Evolutionary conservation across 2,329 filamentous ascomycete species (phyloP).

Genomic region (Apiospora phragmitis): DNA sequence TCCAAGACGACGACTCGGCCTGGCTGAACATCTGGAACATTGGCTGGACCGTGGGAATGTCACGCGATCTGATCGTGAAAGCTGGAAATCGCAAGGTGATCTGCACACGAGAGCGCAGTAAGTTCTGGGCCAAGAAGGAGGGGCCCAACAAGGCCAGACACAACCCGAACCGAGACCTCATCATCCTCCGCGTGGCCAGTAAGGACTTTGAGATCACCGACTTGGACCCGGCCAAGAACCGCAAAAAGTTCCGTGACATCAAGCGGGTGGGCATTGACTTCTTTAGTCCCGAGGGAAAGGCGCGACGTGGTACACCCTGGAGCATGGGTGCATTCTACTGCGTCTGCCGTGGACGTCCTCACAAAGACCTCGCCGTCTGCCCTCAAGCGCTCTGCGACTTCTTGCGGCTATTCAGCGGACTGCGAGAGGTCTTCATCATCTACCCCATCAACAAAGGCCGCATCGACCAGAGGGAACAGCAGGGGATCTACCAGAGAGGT

Average conservation of each 20-base stretch:
- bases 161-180: slow-evolving; percentile 9
- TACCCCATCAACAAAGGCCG: slow-evolving; percentile 14
- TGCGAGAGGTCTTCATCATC: slow-evolving; percentile 33
- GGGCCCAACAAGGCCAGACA: background rate
- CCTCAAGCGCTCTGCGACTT: slow-evolving; percentile 21
- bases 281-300: background rate
- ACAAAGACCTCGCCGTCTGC: slow-evolving; percentile 14
- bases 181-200: slow-evolving; percentile 14
- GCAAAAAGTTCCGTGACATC: slow-evolving; percentile 5
- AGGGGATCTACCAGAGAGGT: background rate
- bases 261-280: slow-evolving; percentile 11
- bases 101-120: background rate
- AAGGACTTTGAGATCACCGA: slow-evolving; percentile 11
- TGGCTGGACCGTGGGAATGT: background rate
- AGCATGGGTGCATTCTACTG: background rate
- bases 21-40: background rate
- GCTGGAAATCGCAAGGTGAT: background rate
- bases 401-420: slow-evolving; percentile 25
- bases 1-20: background rate
- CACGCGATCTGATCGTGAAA: background rate
- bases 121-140: background rate
- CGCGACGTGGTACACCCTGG: background rate
- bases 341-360: background rate
- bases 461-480: background rate
- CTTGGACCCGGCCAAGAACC: background rate